Evolutionary conservation across 2,329 filamentous ascomycete genomes (phyloP).

Genomic region (Epicoccum sorghinum): DNA sequence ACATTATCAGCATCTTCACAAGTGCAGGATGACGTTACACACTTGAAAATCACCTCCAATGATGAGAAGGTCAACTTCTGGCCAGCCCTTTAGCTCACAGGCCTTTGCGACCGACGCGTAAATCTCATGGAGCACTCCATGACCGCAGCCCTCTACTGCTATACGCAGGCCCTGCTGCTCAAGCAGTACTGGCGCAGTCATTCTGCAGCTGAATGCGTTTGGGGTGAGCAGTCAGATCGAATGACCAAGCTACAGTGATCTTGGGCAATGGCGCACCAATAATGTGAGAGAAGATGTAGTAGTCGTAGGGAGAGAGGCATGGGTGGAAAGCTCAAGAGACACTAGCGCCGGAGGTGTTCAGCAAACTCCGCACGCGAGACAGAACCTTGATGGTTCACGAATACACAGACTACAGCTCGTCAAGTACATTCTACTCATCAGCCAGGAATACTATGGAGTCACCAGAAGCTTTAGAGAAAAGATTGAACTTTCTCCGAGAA

Average conservation of each 20-base stretch:
- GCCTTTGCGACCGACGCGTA: conserved; percentile 77
- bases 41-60: conserved; percentile 97
- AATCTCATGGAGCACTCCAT: conserved; percentile 89
- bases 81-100: conserved; percentile 75
- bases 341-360: conserved; percentile 34
- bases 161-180: conserved; percentile 63
- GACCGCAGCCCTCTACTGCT: conserved; percentile 88
- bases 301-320: background rate
- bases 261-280: background rate
- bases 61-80: conserved; percentile 84
- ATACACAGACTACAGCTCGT: conserved; percentile 7
- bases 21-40: conserved; percentile 17
- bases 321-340: conserved; percentile 16
- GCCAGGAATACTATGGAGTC: conserved; percentile 26
- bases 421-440: conserved; percentile 12
- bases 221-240: background rate
- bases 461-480: conserved; percentile 23
- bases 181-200: conserved; percentile 35
- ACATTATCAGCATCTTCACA: conserved; percentile 24
- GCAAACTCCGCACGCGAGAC: conserved; percentile 12
- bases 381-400: conserved; percentile 17
- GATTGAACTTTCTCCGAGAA: conserved; percentile 42
- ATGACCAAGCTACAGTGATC: no score
- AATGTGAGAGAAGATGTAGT: background rate
- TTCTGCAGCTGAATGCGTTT: conserved; percentile 6